Evolutionary conservation across 2,329 filamentous ascomycete genomes (phyloP), one percentile per base, ranked within the genome.

Genomic region (Calonectria leucothoes): DNA sequence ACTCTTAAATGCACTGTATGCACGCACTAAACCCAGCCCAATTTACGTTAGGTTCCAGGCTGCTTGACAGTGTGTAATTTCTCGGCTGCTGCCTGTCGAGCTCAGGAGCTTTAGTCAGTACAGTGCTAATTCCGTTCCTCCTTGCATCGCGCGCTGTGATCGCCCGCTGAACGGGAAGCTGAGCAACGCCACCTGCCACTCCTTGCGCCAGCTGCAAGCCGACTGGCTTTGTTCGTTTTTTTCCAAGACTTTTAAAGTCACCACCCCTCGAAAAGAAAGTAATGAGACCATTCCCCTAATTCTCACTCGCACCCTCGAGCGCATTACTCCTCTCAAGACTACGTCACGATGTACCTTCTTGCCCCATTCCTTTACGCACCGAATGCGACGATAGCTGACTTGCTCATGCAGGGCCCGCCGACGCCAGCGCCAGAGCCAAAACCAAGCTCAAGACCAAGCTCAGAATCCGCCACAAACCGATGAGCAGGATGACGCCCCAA

Each of bases 101-200:
- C 52, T 25, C 33, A 61, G n/a, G 14, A 8, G 8, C 27, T 37
- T 5, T 0, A 20, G 23, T 82, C 83, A 84, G 82, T 81, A 82
- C 80, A 80, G 83, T 84, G 83, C 82, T 76, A 81, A 78, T 76
- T 71, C 70, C 80, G 77, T 72, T 77, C 74, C 61, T 23, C 11
- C 52, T 61, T 71, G 39, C 29, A 66, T 51, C 68, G 71, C 72
- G 74, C 70, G 55, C 72, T 72, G 77, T 79, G 79, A 78, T 79
- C 74, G 72, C 70, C 48, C 51, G 55, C 65, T 73, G 65, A 64
- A 64, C 17, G 15, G 57, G 65, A 70, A 70, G 52, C 33, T 69
- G 70, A 61, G 66, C 59, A 66, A 78, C 78, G 77, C 78, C 77
- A 81, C 79, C 66, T 76, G 59, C 67, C 69, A 65, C 69, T 33